Conservation (phyloP, 2,329 filamentous ascomycete species). For the Colletotrichum tabaci region DNA sequence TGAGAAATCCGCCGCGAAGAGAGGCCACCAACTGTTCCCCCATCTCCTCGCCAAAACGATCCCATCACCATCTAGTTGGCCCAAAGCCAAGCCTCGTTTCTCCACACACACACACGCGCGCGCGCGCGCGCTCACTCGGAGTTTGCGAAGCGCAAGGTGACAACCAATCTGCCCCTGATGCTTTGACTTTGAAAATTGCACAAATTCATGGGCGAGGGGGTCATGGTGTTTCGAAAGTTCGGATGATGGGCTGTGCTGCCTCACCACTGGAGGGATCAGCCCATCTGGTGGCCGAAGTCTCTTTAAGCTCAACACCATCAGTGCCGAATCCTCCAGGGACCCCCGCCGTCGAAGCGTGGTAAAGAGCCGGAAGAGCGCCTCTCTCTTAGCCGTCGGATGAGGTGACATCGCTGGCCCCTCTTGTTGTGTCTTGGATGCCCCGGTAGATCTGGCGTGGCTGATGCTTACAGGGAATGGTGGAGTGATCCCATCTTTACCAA, state of each 20-base stretch:
- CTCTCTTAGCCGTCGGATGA: conserved; percentile 29
- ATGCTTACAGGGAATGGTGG: conserved; percentile 17
- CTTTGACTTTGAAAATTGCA: conserved; percentile 31
- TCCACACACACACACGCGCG: too few relatives aligned
- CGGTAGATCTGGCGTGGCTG: conserved; percentile 18
- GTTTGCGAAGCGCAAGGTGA: conserved; percentile 22
- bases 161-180: conserved; percentile 22
- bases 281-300: conserved; percentile 31
- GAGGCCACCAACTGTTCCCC: conserved; percentile 16
- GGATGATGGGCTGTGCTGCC: conserved; percentile 41
- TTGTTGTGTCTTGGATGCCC: conserved; percentile 5
- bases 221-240: conserved; percentile 38
- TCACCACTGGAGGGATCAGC: conserved; percentile 34
- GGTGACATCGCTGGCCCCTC: conserved; percentile 26
- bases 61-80: neutral
- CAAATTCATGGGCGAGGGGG: conserved; percentile 30
- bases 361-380: conserved; percentile 1
- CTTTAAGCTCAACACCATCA: conserved; percentile 42
- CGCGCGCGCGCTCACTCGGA: neutral
- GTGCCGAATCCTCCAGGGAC: conserved; percentile 20
- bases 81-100: too few relatives aligned
- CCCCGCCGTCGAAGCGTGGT: neutral
- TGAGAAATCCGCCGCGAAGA: neutral
- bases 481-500: conserved; percentile 15
- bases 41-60: neutral